phyloP scores from a whole-genome alignment of 225 moss, liverwort and hornwort species.

The Asterella californica region DNA sequence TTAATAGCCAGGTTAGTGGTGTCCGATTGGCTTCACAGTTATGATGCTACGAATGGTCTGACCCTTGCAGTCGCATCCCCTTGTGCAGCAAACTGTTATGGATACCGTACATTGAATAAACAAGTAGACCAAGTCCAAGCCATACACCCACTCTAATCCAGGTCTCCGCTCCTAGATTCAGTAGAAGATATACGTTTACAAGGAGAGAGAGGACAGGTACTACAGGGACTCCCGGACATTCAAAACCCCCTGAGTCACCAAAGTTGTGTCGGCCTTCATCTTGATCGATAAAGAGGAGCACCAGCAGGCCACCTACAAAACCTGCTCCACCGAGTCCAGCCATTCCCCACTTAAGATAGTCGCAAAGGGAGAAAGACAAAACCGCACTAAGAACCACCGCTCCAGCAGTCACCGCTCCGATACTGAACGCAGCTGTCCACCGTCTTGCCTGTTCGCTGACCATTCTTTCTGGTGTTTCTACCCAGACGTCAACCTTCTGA shows the following conservation, averaged over 20 bases:
- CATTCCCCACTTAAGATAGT: constrained; percentile 63
- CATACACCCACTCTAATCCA: constrained; percentile 79
- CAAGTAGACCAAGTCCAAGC: constrained; percentile 59
- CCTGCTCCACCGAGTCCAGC: constrained; percentile 52
- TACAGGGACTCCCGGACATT: constrained; percentile 78
- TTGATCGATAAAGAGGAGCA: constrained; percentile 71
- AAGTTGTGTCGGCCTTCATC: constrained; percentile 80
- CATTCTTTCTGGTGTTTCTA: constrained; percentile 33
- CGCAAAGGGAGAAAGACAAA: constrained; percentile 55
- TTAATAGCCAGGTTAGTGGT: no score
- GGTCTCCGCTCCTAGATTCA: constrained; percentile 70
- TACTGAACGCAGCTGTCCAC: constrained; percentile 61
- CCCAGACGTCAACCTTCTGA: not conserved
- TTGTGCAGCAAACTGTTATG: constrained; percentile 61
- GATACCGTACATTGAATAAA: constrained; percentile 67
- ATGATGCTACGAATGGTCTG: not conserved
- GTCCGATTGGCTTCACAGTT: not conserved
- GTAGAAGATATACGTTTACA: constrained; percentile 75
- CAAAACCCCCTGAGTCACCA: constrained; percentile 90
- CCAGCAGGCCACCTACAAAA: constrained; percentile 52
- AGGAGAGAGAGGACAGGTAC: constrained; percentile 69
- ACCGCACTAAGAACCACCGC: constrained; percentile 58
- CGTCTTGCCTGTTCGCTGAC: constrained; percentile 74
- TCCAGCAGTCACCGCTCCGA: constrained; percentile 56
- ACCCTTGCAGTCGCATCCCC: not conserved